These are phyloP conservation scores for Starmerella davenportii DNA, from an alignment of 805 yeast species.

Conservation along the genomic window DNA sequence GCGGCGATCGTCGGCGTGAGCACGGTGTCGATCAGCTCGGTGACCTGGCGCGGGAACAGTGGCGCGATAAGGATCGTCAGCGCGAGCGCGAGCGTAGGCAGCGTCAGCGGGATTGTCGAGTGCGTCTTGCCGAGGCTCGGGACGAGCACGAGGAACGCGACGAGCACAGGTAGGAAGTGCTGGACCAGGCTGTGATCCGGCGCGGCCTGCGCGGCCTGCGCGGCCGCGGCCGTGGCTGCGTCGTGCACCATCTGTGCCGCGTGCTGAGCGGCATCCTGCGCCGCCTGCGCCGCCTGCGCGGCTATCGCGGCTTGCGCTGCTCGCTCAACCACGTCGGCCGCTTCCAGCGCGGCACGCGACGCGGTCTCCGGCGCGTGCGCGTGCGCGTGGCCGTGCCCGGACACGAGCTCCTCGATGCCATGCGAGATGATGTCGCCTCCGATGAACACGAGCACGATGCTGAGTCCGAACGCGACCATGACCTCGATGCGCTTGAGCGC, in stretches of 20 bases:
- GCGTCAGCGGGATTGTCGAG: conserved; percentile 6
- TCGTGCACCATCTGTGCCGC: not conserved
- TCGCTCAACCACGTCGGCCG: no score
- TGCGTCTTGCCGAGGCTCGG: conserved; percentile 8
- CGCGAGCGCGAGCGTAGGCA: conserved; percentile 21
- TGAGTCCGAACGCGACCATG: conserved; percentile 66
- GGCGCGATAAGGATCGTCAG: conserved; percentile 21
- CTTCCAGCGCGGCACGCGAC: no score
- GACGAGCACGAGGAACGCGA: conserved; percentile 2
- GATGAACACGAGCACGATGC: conserved; percentile 72
- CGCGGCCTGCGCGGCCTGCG: not conserved
- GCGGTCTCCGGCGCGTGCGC: conserved; percentile 1
- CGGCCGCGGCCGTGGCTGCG: not conserved
- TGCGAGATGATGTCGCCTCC: conserved; percentile 82
- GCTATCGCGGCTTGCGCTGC: not conserved
- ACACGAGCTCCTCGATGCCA: conserved; percentile 54
- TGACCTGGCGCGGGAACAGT: conserved; percentile 16
- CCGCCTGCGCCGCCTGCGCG: not conserved
- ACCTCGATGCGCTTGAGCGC: conserved; percentile 88
- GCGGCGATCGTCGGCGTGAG: conserved; percentile 25
- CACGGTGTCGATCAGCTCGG: conserved; percentile 20
- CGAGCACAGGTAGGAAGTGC: conserved; percentile 2
- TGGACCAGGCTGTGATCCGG: not conserved
- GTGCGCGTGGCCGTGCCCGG: conserved; percentile 10
- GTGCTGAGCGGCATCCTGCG: not conserved